Percentiles rank a stretch among this genome's conserved stretches.
Conservation (phyloP, 805 yeast genomes). For the Kazachstania psychrophila region DNA sequence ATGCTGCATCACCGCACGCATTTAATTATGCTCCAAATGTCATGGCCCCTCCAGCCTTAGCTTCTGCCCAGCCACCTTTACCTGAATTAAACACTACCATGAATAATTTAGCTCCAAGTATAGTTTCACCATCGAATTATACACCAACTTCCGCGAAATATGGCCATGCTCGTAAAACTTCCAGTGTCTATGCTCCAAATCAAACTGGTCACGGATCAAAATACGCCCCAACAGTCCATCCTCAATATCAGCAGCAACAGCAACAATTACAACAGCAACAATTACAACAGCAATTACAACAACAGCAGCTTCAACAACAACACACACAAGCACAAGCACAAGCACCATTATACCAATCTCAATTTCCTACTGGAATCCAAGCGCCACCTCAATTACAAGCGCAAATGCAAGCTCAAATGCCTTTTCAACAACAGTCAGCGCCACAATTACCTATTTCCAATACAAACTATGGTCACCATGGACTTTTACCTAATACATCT, state of each 20-base stretch:
- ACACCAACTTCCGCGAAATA: background rate
- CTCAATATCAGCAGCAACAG: conserved; percentile 17
- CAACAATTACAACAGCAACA: background rate
- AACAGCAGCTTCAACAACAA: background rate
- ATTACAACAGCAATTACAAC: conserved; percentile 2
- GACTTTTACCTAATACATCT: no score
- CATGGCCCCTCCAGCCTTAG: conserved; percentile 3
- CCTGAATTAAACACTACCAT: conserved; percentile 1
- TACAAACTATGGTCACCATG: no score
- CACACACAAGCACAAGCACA: background rate
- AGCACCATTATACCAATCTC: no score
- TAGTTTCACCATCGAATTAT: background rate
- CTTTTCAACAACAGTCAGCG: no score
- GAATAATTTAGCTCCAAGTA: background rate
- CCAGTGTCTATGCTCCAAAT: conserved; percentile 28
- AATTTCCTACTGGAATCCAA: no score
- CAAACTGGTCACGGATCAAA: conserved; percentile 25
- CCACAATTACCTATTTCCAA: no score
- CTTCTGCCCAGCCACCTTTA: background rate
- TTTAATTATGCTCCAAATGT: no score
- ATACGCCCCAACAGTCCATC: conserved; percentile 34
- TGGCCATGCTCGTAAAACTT: conserved; percentile 24
- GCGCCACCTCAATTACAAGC: no score
- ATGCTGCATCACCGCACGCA: no score
- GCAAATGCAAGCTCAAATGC: no score